A percentile compares a stretch with the other conserved stretches of the same genome.
Evolutionary conservation across 768 basidiomycete genomes (phyloP).

Genomic region (Gymnopilus dilepis): DNA sequence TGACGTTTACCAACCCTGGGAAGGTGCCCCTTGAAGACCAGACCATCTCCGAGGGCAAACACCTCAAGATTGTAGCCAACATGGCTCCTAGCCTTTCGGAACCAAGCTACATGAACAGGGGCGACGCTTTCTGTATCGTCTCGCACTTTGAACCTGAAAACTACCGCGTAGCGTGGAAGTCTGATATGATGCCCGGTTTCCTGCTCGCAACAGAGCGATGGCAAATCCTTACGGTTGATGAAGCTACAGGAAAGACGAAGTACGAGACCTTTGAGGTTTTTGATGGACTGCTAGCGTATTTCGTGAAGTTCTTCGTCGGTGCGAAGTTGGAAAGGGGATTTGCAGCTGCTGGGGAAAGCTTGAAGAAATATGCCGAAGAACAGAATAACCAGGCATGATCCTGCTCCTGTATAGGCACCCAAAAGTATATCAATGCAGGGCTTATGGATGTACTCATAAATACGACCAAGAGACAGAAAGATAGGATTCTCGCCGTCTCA

Average conservation of each 20-base stretch:
- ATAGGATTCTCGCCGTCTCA: too few species aligned
- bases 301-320: constrained; percentile 51
- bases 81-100: constrained; percentile 64
- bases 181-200: constrained; percentile 46
- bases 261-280: constrained; percentile 74
- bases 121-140: constrained; percentile 50
- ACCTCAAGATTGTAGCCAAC: constrained; percentile 58
- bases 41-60: constrained; percentile 51
- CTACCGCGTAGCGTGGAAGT: constrained; percentile 63
- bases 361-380: constrained; percentile 58
- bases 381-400: neutral
- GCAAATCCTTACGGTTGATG: constrained; percentile 60
- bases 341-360: constrained; percentile 56
- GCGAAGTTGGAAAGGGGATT: constrained; percentile 51
- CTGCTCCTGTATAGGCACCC: too few species aligned
- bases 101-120: constrained; percentile 40
- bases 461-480: too few species aligned
- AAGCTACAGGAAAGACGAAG: constrained; percentile 56
- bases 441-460: too few species aligned
- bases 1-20: constrained; percentile 47
- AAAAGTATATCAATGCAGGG: too few species aligned
- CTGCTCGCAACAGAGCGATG: constrained; percentile 62
- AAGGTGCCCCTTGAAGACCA: constrained; percentile 51
- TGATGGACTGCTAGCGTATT: constrained; percentile 56
- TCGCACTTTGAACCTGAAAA: constrained; percentile 56